phyloP scores from a whole-genome alignment of 1,139 yeast species.

The Saccharomyces pastorianus region DNA sequence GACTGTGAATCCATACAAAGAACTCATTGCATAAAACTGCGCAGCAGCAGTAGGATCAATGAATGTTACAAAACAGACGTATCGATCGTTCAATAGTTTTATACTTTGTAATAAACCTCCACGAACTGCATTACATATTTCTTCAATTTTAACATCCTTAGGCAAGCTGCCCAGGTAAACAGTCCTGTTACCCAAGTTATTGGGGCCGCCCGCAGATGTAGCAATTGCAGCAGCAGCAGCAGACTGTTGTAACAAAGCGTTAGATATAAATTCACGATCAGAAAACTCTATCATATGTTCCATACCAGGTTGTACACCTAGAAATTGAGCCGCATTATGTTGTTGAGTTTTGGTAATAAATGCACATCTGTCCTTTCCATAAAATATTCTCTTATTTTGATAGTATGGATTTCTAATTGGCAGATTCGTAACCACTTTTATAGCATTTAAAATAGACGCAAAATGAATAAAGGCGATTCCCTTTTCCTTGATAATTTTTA shows the following conservation, averaged over 20 bases:
- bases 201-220: constrained; percentile 70
- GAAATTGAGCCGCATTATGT: constrained; percentile 92
- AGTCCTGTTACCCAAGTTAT: constrained; percentile 83
- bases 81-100: constrained; percentile 72
- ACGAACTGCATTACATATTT: constrained; percentile 85
- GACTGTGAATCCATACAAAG: constrained; percentile 70
- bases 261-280: constrained; percentile 38
- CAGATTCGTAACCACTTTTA: constrained; percentile 67
- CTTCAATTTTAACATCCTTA: constrained; percentile 79
- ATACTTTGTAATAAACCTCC: constrained; percentile 81
- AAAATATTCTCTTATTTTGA: constrained; percentile 58
- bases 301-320: constrained; percentile 77
- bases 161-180: constrained; percentile 85
- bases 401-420: constrained; percentile 51
- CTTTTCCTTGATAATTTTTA: constrained; percentile 67
- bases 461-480: constrained; percentile 83
- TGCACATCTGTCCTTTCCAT: constrained; percentile 83
- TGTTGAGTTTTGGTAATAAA: constrained; percentile 88
- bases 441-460: constrained; percentile 74
- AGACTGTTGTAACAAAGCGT: constrained; percentile 53
- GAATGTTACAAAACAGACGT: constrained; percentile 88
- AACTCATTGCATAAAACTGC: constrained; percentile 83
- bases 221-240: constrained; percentile 77
- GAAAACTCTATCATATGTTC: constrained; percentile 77
- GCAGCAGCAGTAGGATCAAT: constrained; percentile 90